Evolutionary conservation across 2,329 filamentous ascomycete species (phyloP).

Genomic region (Microdochium trichocladiopsis): DNA sequence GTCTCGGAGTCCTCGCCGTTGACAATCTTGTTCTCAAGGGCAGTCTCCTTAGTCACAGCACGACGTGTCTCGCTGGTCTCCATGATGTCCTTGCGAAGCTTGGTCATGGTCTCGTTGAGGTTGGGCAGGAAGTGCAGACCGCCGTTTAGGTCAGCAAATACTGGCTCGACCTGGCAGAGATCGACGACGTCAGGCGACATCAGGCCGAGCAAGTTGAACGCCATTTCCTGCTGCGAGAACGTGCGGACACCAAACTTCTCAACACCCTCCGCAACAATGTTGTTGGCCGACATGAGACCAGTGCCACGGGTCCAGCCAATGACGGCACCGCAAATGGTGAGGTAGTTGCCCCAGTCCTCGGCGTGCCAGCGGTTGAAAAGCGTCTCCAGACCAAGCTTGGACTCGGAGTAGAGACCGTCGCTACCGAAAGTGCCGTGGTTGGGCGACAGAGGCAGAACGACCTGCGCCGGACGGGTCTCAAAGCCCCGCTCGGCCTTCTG

Average conservation of each 20-base stretch:
- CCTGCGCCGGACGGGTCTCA: constrained; percentile 92
- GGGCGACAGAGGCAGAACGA: constrained; percentile 89
- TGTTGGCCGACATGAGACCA: constrained; percentile 96
- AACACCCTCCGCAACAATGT: constrained; percentile 93
- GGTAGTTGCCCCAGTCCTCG: constrained; percentile 94
- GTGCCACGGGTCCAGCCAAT: constrained; percentile 99
- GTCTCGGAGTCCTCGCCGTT: constrained; percentile 90
- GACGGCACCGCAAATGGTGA: constrained; percentile 95
- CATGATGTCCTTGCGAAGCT: constrained; percentile 87
- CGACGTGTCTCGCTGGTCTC: constrained; percentile 90
- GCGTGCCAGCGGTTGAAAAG: constrained; percentile 98
- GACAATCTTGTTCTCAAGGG: constrained; percentile 94
- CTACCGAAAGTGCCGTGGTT: constrained; percentile 99
- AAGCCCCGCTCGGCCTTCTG: constrained; percentile 85
- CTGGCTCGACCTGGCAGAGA: constrained; percentile 89
- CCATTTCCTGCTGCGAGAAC: constrained; percentile 99
- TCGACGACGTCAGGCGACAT: constrained; percentile 94
- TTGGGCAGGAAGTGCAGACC: constrained; percentile 96
- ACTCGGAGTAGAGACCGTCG: constrained; percentile 96
- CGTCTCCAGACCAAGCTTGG: constrained; percentile 93
- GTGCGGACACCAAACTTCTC: constrained; percentile 96
- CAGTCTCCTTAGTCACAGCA: constrained; percentile 90
- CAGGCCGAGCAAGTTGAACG: constrained; percentile 92
- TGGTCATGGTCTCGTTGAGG: constrained; percentile 89
- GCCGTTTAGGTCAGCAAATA: constrained; percentile 96